These are phyloP conservation scores for Neofusicoccum ribis DNA, from an alignment of 2,329 filamentous ascomycete species.

Conservation along the genomic window DNA sequence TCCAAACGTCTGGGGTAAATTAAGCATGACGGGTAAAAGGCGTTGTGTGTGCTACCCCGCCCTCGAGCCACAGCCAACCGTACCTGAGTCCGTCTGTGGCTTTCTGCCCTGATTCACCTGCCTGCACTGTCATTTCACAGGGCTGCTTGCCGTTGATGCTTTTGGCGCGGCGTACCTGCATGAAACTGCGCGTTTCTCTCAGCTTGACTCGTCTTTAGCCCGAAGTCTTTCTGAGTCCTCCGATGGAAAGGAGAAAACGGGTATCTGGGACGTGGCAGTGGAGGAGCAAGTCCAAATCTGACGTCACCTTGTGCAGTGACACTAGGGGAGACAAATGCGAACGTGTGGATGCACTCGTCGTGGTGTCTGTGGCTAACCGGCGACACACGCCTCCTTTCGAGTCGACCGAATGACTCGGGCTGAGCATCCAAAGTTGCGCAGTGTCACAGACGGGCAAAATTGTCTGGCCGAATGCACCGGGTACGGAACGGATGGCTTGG, in stretches of 20 bases:
- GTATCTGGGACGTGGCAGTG: too few relatives aligned
- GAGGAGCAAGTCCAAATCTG: not conserved
- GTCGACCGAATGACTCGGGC: not conserved
- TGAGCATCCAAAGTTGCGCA: not conserved
- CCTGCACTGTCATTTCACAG: not conserved
- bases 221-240: too few relatives aligned
- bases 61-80: constrained; percentile 5
- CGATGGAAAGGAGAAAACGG: too few relatives aligned
- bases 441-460: not conserved
- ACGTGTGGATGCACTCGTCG: not conserved
- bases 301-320: not conserved
- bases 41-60: constrained; percentile 7
- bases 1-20: constrained; percentile 10
- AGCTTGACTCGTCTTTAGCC: too few relatives aligned
- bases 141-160: not conserved
- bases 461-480: not conserved
- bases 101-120: not conserved
- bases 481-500: not conserved
- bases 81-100: constrained; percentile 6
- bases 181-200: not conserved
- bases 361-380: not conserved
- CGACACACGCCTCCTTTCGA: not conserved
- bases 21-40: constrained; percentile 14
- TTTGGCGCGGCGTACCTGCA: constrained; percentile 7
- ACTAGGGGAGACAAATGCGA: too few relatives aligned